These are phyloP conservation scores for Gomphus sp. DNA, from an alignment of 1,284 basidiomycete species.

Conservation along the genomic window DNA sequence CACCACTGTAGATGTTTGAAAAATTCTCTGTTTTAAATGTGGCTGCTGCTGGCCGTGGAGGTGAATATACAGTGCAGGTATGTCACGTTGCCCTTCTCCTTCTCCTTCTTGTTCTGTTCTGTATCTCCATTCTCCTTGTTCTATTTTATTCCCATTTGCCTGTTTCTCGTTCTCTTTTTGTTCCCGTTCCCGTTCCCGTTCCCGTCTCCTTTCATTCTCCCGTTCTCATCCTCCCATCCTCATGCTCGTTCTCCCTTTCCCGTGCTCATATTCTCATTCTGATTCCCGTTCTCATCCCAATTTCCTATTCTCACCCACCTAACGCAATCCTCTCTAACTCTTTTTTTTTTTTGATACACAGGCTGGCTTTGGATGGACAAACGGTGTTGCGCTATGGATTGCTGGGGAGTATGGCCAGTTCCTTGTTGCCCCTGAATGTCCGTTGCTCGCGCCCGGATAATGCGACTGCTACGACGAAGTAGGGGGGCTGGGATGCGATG, in stretches of 20 bases:
- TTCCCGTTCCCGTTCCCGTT: not conserved
- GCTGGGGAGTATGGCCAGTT: conserved; percentile 61
- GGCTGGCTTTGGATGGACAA: conserved; percentile 88
- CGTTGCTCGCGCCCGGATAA: conserved; percentile 25
- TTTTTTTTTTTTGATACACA: conserved; percentile 15
- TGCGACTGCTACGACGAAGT: too few species aligned
- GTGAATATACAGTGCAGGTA: conserved; percentile 77
- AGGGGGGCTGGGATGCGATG: too few species aligned
- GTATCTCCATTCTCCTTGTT: not conserved
- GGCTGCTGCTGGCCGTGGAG: conserved; percentile 77
- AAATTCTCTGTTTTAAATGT: conserved; percentile 74
- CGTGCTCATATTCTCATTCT: not conserved
- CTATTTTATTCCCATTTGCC: too few species aligned
- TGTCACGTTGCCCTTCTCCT: conserved; percentile 9
- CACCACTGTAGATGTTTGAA: conserved; percentile 70
- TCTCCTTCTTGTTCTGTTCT: not conserved
- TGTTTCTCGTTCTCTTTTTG: too few species aligned
- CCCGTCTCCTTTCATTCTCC: not conserved
- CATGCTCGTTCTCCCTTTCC: not conserved
- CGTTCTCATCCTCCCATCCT: not conserved
- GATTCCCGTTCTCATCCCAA: too few species aligned
- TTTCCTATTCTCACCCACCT: not conserved
- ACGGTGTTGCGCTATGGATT: conserved; percentile 73
- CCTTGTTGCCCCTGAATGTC: conserved; percentile 60
- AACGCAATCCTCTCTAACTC: not conserved